These are phyloP conservation scores for Oryza glaberrima DNA, from an alignment of 176 grass and related monocot species.

Conservation along the genomic window DNA sequence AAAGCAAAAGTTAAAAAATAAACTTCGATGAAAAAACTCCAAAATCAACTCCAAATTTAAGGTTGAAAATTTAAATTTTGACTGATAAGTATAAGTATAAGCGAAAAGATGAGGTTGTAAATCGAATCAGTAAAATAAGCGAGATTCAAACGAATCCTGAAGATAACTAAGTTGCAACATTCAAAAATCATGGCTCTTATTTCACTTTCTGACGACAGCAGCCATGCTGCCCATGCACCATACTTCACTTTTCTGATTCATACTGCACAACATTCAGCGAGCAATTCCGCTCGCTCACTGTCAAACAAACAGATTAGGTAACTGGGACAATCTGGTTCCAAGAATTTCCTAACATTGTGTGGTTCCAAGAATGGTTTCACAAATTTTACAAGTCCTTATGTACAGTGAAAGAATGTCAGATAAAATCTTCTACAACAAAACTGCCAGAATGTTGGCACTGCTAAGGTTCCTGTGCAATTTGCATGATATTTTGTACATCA, in stretches of 20 bases:
- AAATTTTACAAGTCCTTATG: slow-evolving; percentile 51
- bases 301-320: background rate
- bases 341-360: background rate
- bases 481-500: slow-evolving; percentile 12
- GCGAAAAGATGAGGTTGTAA: too few relatives aligned
- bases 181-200: too few relatives aligned
- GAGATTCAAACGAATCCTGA: background rate
- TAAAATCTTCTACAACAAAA: slow-evolving; percentile 48
- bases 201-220: too few relatives aligned
- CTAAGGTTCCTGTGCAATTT: slow-evolving; percentile 13
- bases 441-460: slow-evolving; percentile 40
- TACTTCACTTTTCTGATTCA: background rate
- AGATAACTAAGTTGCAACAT: too few relatives aligned
- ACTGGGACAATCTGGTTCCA: background rate
- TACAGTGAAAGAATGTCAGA: slow-evolving; percentile 48
- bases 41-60: too few relatives aligned
- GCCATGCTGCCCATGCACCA: background rate
- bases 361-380: background rate
- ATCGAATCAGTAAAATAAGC: background rate
- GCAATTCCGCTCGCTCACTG: background rate
- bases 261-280: background rate
- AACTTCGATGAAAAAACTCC: too few relatives aligned
- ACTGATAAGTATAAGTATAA: too few relatives aligned
- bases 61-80: too few relatives aligned
- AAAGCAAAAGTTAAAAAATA: too few relatives aligned